phyloP scores from a whole-genome alignment of 2,329 filamentous ascomycete genomes.

The Neopestalotiopsis sp. region DNA sequence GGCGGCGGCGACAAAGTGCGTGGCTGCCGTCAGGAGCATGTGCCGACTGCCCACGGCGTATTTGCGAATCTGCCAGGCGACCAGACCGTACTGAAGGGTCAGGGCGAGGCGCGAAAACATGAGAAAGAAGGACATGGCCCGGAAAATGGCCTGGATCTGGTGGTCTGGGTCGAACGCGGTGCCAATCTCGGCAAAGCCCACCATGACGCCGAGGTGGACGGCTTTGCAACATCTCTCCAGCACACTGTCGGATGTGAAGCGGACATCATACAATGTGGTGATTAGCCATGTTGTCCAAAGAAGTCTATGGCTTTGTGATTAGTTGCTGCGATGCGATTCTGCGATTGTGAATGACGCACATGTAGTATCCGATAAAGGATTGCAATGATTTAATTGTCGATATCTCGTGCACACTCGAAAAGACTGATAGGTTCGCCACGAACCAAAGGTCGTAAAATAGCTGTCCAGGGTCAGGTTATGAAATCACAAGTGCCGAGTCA shows the following conservation, averaged over 20 bases:
- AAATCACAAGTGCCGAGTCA: constrained; percentile 22
- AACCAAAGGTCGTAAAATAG: constrained; percentile 67
- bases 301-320: constrained; percentile 41
- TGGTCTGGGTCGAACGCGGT: constrained; percentile 46
- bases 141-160: constrained; percentile 43
- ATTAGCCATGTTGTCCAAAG: constrained; percentile 74
- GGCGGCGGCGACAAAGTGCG: constrained; percentile 40
- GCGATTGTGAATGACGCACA: constrained; percentile 23
- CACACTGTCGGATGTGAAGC: constrained; percentile 67
- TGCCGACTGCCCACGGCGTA: constrained; percentile 42
- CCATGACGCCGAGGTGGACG: constrained; percentile 67
- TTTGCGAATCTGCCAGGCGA: constrained; percentile 47
- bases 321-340: neutral
- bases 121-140: constrained; percentile 51
- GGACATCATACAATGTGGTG: constrained; percentile 67
- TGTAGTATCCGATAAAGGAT: constrained; percentile 61
- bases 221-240: constrained; percentile 65
- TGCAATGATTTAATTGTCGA: constrained; percentile 26
- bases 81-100: constrained; percentile 57
- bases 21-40: constrained; percentile 39
- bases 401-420: constrained; percentile 50
- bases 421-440: constrained; percentile 69
- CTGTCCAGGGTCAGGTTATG: constrained; percentile 34
- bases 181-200: constrained; percentile 67
- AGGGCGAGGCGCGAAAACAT: constrained; percentile 58